Percentiles rank a stretch among this genome's conserved stretches.
phyloP scores from a whole-genome alignment of 2,329 filamentous ascomycete species.

The Aspergillus sp. region DNA sequence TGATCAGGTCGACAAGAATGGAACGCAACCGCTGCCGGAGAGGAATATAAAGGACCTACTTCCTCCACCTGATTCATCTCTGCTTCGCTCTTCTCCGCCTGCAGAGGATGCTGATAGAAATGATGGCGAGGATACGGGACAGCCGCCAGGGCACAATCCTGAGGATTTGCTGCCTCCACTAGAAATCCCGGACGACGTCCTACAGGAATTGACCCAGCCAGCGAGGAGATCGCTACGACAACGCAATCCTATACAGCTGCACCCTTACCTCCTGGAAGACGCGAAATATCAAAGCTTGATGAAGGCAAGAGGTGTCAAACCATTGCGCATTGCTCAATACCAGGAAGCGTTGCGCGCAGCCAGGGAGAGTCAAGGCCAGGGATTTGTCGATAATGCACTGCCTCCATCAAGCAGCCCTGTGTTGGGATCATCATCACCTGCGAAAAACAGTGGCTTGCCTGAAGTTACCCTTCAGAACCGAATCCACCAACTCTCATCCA shows the following conservation, averaged over 20 bases:
- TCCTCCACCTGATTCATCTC: constrained; percentile 17
- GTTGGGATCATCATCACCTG: constrained; percentile 28
- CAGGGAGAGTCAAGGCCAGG: constrained; percentile 32
- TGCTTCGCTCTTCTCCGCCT: neutral
- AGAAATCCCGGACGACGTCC: constrained; percentile 29
- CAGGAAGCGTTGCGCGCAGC: constrained; percentile 17
- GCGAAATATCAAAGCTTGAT: constrained; percentile 44
- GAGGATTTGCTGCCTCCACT: constrained; percentile 20
- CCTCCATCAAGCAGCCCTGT: constrained; percentile 33
- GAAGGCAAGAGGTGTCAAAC: constrained; percentile 43
- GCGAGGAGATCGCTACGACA: constrained; percentile 40
- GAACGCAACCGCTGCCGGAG: neutral
- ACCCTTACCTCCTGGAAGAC: constrained; percentile 49
- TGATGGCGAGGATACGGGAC: neutral
- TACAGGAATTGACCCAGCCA: constrained; percentile 26
- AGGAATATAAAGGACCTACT: constrained; percentile 17
- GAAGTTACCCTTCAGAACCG: neutral
- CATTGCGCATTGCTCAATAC: constrained; percentile 36
- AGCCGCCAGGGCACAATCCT: constrained; percentile 3
- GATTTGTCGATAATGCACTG: constrained; percentile 32
- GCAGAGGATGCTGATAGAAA: constrained; percentile 1
- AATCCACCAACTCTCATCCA: constrained; percentile 2
- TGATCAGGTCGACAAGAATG: neutral
- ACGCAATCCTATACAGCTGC: constrained; percentile 49
- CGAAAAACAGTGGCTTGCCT: constrained; percentile 6